A percentile compares a stretch with the other conserved stretches of the same genome.
These are phyloP conservation scores for Erodium moschatum DNA, from an alignment of 441 rosid genomes.

Conservation along the genomic window DNA sequence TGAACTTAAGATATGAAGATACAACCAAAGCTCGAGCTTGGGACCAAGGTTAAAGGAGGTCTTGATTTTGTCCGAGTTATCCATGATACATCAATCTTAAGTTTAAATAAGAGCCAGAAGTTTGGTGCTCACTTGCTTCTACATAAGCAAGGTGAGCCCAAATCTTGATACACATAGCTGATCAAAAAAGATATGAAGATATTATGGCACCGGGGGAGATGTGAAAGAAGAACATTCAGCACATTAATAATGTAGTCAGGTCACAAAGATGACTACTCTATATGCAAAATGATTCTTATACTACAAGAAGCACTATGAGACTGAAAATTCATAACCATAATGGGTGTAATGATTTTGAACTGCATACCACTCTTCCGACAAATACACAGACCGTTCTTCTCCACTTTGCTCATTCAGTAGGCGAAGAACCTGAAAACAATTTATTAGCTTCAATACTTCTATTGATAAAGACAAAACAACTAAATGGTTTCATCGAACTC, in stretches of 20 bases:
- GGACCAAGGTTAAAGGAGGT: too few species aligned
- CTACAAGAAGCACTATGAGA: neutral
- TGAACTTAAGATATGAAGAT: neutral
- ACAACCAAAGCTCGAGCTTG: too few species aligned
- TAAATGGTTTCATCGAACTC: conserved; percentile 1
- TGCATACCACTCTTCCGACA: conserved; percentile 81
- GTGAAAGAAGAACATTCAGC: neutral
- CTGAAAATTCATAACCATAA: neutral
- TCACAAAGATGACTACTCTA: neutral
- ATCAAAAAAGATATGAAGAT: neutral
- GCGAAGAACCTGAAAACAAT: conserved; percentile 73
- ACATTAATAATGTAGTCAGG: neutral
- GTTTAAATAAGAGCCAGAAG: too few species aligned
- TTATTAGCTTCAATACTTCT: conserved; percentile 21
- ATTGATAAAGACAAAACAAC: conserved; percentile 18
- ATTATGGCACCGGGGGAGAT: conserved; percentile 2
- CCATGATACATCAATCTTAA: too few species aligned
- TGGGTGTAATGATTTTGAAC: conserved; percentile 2
- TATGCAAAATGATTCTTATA: neutral
- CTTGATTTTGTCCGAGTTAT: too few species aligned
- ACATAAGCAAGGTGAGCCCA: too few species aligned
- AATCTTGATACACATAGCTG: too few species aligned
- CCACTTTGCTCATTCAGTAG: conserved; percentile 81
- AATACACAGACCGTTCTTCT: conserved; percentile 60
- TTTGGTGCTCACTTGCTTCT: too few species aligned